Percentiles rank a stretch among this genome's conserved stretches.
These are phyloP conservation scores for Kurtzmaniella fragi DNA, from an alignment of 805 yeast genomes.

Conservation along the genomic window DNA sequence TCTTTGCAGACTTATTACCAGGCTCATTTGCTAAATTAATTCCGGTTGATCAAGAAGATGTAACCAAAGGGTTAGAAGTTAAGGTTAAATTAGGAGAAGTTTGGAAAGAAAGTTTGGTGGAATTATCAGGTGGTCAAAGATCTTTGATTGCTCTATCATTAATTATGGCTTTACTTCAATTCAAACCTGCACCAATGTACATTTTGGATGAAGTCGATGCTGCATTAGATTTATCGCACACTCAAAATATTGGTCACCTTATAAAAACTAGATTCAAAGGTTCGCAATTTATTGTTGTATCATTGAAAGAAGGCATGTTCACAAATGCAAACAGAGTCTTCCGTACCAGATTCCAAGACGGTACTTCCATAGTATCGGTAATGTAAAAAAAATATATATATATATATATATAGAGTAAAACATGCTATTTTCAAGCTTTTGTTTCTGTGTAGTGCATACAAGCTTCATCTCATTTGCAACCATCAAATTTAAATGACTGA, in stretches of 20 bases:
- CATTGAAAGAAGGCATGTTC: constrained; percentile 97
- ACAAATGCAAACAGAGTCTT: constrained; percentile 94
- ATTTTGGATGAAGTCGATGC: constrained; percentile 98
- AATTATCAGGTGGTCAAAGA: constrained; percentile 94
- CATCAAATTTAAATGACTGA: neutral
- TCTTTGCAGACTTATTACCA: constrained; percentile 84
- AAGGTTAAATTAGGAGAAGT: constrained; percentile 84
- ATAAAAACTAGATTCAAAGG: constrained; percentile 94
- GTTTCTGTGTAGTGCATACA: neutral
- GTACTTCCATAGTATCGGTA: constrained; percentile 85
- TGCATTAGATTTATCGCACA: constrained; percentile 92
- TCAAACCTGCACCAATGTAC: constrained; percentile 98
- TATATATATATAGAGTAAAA: too few species aligned
- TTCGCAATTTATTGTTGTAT: constrained; percentile 93
- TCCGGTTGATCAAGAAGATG: constrained; percentile 73
- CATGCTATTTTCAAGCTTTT: too few species aligned
- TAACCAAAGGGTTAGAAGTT: constrained; percentile 87
- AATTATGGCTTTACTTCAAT: constrained; percentile 86
- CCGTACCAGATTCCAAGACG: constrained; percentile 92
- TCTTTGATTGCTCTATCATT: constrained; percentile 89
- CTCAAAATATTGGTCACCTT: constrained; percentile 95
- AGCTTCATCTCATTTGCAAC: neutral
- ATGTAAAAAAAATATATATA: constrained; percentile 38
- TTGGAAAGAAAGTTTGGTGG: constrained; percentile 95
- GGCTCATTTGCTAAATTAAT: constrained; percentile 87